Percentiles rank a stretch among this genome's conserved stretches.
These are phyloP conservation scores for Cyclanthera cordifolia DNA, from an alignment of 306 rosid species.

Conservation along the genomic window DNA sequence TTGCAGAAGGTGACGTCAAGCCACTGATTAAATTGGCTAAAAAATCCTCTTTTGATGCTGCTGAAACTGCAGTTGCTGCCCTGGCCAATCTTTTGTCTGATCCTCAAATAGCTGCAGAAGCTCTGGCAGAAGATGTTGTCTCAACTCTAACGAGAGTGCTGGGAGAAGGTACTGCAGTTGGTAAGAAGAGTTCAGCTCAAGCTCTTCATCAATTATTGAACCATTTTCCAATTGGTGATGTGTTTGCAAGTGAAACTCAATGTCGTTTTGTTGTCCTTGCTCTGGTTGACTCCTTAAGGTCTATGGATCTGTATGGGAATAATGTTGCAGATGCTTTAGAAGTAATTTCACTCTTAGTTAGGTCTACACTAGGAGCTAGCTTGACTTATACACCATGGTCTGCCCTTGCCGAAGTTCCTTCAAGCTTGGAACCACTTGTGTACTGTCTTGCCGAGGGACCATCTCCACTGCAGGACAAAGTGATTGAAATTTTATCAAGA, in stretches of 20 bases:
- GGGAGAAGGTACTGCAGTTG: slow-evolving; percentile 69
- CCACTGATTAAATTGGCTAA: slow-evolving; percentile 86
- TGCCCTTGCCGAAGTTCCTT: slow-evolving; percentile 55
- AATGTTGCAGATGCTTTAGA: slow-evolving; percentile 77
- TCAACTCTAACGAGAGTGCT: slow-evolving; percentile 71
- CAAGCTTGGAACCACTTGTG: slow-evolving; percentile 60
- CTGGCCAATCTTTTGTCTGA: slow-evolving; percentile 88
- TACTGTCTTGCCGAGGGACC: slow-evolving; percentile 79
- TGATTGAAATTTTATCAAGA: slow-evolving; percentile 73
- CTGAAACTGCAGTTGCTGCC: slow-evolving; percentile 90
- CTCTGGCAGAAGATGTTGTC: slow-evolving; percentile 67
- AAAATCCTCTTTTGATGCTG: slow-evolving; percentile 72
- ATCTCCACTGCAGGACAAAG: slow-evolving; percentile 66
- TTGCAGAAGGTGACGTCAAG: slow-evolving; percentile 66
- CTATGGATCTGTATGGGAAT: slow-evolving; percentile 44
- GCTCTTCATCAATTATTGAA: slow-evolving; percentile 77
- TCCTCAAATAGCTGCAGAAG: slow-evolving; percentile 68
- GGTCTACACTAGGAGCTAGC: slow-evolving; percentile 56
- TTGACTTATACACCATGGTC: slow-evolving; percentile 46
- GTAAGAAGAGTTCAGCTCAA: slow-evolving; percentile 76
- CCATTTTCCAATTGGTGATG: slow-evolving; percentile 64
- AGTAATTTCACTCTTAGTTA: slow-evolving; percentile 57
- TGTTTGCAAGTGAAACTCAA: slow-evolving; percentile 63
- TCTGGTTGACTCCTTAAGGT: slow-evolving; percentile 59
- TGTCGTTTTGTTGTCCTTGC: slow-evolving; percentile 62